Evolutionary conservation across 2,329 filamentous ascomycete genomes (phyloP).

Genomic region (Nigrograna mackinnonii): DNA sequence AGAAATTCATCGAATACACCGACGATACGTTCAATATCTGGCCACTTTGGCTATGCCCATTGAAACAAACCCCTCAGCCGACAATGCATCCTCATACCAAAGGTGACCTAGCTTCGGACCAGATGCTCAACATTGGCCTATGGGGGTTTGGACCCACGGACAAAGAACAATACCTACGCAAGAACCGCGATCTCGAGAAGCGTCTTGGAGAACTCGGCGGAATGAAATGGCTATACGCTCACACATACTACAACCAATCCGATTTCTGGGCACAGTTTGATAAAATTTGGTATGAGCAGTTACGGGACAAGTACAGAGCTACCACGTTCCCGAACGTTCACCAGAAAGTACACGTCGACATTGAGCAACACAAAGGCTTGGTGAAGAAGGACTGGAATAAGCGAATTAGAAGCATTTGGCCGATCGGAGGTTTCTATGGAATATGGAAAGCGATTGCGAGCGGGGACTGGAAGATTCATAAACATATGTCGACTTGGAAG

Average conservation of each 20-base stretch:
- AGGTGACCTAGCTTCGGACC: conserved; percentile 25
- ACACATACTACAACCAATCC: conserved; percentile 68
- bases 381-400: conserved; percentile 26
- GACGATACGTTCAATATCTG: conserved; percentile 46
- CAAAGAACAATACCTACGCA: conserved; percentile 47
- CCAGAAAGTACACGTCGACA: conserved; percentile 64
- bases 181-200: conserved; percentile 64
- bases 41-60: conserved; percentile 54
- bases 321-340: conserved; percentile 65
- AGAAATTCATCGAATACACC: conserved; percentile 49
- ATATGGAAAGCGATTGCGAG: conserved; percentile 43
- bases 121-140: conserved; percentile 63
- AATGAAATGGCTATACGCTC: conserved; percentile 72
- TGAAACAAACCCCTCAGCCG: conserved; percentile 38
- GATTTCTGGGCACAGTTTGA: conserved; percentile 73
- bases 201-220: conserved; percentile 63
- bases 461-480: conserved; percentile 38
- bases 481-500: conserved; percentile 38
- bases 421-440: conserved; percentile 41
- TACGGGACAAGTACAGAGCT: conserved; percentile 64
- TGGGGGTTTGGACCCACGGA: conserved; percentile 72
- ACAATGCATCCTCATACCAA: conserved; percentile 40
- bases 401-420: conserved; percentile 34
- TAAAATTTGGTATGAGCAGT: conserved; percentile 59
- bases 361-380: conserved; percentile 30